These are phyloP conservation scores for Rhynchosporium secalis DNA, from an alignment of 2,329 filamentous ascomycete species.

Conservation along the genomic window DNA sequence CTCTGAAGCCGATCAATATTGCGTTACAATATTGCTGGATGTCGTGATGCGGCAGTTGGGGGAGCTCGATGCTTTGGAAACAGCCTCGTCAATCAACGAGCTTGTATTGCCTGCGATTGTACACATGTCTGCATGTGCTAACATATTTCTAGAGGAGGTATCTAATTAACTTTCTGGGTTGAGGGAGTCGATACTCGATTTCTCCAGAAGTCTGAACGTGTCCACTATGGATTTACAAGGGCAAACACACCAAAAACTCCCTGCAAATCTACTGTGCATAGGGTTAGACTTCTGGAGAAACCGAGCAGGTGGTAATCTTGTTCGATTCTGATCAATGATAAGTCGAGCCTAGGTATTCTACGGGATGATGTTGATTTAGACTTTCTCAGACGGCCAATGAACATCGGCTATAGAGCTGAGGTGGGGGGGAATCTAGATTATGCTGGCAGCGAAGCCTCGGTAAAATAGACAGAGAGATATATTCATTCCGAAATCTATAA, in stretches of 20 bases:
- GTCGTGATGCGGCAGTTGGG: neutral
- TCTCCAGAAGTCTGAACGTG: too few species aligned
- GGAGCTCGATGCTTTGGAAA: conserved; percentile 1
- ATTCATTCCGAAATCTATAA: too few species aligned
- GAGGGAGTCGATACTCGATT: too few species aligned
- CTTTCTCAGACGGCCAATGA: neutral
- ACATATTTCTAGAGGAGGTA: neutral
- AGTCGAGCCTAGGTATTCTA: neutral
- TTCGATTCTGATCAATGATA: neutral
- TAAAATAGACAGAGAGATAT: too few species aligned
- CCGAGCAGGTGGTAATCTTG: neutral
- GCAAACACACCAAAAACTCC: too few species aligned
- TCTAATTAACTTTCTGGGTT: too few species aligned
- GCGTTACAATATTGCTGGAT: neutral
- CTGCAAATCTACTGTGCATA: too few species aligned
- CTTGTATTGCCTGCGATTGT: conserved; percentile 1
- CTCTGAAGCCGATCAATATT: neutral
- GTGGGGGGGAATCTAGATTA: neutral
- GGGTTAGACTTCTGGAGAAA: too few species aligned
- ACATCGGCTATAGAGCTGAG: neutral
- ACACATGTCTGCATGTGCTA: neutral
- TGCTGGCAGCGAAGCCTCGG: too few species aligned
- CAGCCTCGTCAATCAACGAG: conserved; percentile 6
- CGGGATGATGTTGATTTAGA: neutral
- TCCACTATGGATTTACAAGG: too few species aligned